phyloP scores from a whole-genome alignment of 129 eudicot species.

The Flaveria bidentis region DNA sequence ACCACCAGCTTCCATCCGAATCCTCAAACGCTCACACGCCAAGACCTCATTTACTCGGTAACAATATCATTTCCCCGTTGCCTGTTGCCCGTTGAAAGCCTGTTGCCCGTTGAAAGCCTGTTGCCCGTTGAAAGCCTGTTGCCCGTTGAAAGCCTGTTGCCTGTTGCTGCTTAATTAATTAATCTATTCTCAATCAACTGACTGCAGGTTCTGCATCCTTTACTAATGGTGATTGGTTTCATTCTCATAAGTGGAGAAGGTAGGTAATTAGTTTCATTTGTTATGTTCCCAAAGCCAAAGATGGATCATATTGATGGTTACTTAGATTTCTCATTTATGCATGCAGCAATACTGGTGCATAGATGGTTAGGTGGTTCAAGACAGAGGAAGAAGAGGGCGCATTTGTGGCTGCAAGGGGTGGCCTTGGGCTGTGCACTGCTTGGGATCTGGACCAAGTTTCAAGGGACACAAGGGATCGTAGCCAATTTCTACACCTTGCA shows the following conservation, averaged over 20 bases:
- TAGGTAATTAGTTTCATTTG: constrained; percentile 1
- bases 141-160: too few relatives aligned
- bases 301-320: too few relatives aligned
- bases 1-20: constrained; percentile 65
- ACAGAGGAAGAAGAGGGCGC: constrained; percentile 75
- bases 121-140: too few relatives aligned
- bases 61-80: too few relatives aligned
- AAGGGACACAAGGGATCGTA: constrained; percentile 64
- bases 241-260: constrained; percentile 93
- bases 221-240: constrained; percentile 95
- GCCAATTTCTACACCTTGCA: constrained; percentile 89
- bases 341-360: constrained; percentile 76
- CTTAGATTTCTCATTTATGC: too few relatives aligned
- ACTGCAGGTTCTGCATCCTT: constrained; percentile 78
- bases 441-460: constrained; percentile 97
- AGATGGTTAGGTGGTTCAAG: constrained; percentile 94
- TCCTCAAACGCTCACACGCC: constrained; percentile 49
- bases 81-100: too few relatives aligned
- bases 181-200: not conserved
- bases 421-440: constrained; percentile 83
- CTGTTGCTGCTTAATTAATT: too few relatives aligned
- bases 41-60: constrained; percentile 66
- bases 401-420: constrained; percentile 84
- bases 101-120: too few relatives aligned
- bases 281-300: too few relatives aligned